Evolutionary conservation across 345 rosid genomes (phyloP).

Genomic region (Salix caprea): DNA sequence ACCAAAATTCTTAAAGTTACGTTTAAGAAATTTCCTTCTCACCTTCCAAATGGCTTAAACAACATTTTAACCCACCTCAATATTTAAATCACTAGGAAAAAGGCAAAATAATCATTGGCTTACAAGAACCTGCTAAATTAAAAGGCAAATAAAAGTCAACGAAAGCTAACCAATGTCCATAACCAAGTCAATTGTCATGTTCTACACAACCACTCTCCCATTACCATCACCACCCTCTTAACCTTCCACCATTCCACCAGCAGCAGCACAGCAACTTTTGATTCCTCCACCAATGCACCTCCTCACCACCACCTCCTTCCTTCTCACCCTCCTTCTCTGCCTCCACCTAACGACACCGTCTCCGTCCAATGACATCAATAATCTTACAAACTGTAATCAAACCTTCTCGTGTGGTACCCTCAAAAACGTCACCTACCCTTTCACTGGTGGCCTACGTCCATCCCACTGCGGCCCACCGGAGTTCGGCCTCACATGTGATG

Average conservation of each 20-base stretch:
- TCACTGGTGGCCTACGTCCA: constrained; percentile 47
- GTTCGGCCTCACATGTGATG: constrained; percentile 31
- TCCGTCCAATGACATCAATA: not conserved
- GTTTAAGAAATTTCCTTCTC: not conserved
- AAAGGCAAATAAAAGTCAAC: not conserved
- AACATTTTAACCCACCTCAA: not conserved
- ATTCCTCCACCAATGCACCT: not conserved
- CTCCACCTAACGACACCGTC: not conserved
- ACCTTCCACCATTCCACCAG: not conserved
- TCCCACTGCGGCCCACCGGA: constrained; percentile 39
- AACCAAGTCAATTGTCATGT: not conserved
- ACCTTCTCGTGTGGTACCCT: constrained; percentile 36
- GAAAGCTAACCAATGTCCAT: not conserved
- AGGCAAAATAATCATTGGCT: too few species aligned
- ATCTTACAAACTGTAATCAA: constrained; percentile 10
- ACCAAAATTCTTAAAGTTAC: too few species aligned
- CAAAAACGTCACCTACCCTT: constrained; percentile 35
- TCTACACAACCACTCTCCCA: not conserved
- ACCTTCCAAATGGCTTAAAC: not conserved
- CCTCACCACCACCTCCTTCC: not conserved
- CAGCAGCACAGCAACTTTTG: not conserved
- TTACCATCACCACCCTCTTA: not conserved
- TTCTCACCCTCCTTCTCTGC: not conserved
- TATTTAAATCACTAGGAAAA: too few species aligned
- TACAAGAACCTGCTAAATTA: too few species aligned